Conservation (phyloP, 495 filamentous ascomycete genomes). For the Neurospora sp. region DNA sequence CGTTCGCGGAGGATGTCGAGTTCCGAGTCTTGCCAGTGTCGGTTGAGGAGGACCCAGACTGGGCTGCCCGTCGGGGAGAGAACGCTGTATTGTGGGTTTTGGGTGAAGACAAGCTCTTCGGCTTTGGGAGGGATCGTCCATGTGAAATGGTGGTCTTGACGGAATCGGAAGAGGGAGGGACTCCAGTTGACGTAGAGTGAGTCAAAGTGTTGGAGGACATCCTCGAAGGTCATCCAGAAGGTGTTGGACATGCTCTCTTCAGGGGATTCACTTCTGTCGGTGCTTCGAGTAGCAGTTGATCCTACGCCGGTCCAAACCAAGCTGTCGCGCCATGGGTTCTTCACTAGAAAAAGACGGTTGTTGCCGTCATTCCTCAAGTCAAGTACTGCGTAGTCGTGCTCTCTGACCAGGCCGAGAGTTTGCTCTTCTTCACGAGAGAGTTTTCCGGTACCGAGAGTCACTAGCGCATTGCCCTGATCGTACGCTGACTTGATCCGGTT, state of each 20-base stretch:
- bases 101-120: constrained; percentile 53
- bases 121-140: constrained; percentile 64
- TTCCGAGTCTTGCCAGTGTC: constrained; percentile 59
- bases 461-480: constrained; percentile 66
- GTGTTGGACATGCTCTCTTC: constrained; percentile 45
- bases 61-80: constrained; percentile 43
- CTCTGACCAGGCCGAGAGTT: constrained; percentile 68
- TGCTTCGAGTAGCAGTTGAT: constrained; percentile 18
- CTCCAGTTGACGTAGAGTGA: constrained; percentile 98
- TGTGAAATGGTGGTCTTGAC: constrained; percentile 80
- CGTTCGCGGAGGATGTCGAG: constrained; percentile 29
- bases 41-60: constrained; percentile 76
- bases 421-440: constrained; percentile 63
- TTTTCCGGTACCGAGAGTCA: constrained; percentile 84
- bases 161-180: constrained; percentile 66
- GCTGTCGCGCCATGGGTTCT: constrained; percentile 92
- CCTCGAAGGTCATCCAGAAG: constrained; percentile 86
- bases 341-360: constrained; percentile 64
- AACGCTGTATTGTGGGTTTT: constrained; percentile 77
- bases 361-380: constrained; percentile 54
- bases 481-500: constrained; percentile 63
- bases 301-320: constrained; percentile 47
- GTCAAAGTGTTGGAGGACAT: constrained; percentile 81
- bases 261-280: constrained; percentile 1
- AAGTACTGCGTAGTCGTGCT: constrained; percentile 91